These are phyloP conservation scores for Citropsis articulata DNA, from an alignment of 345 rosid species.

Conservation along the genomic window DNA sequence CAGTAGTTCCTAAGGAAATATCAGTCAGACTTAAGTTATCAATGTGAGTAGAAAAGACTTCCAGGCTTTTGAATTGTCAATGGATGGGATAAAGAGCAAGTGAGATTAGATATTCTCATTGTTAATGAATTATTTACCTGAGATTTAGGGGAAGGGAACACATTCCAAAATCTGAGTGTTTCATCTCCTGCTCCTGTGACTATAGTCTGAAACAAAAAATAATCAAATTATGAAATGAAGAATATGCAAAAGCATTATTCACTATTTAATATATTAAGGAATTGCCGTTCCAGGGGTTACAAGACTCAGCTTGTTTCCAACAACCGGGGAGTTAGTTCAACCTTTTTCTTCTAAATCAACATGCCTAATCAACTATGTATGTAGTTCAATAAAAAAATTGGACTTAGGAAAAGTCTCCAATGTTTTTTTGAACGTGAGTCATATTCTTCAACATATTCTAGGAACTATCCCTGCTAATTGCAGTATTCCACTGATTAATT, in stretches of 20 bases:
- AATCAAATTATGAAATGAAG: neutral
- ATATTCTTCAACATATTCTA: neutral
- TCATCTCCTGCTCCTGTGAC: constrained; percentile 99
- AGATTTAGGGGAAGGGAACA: constrained; percentile 93
- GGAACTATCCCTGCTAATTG: neutral
- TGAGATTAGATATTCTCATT: neutral
- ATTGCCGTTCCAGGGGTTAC: neutral
- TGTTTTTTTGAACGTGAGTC: neutral
- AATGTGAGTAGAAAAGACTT: neutral
- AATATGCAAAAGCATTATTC: constrained; percentile 2
- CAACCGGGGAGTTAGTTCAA: neutral
- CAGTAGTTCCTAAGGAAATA: neutral
- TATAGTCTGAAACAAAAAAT: constrained; percentile 57
- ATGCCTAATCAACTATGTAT: neutral
- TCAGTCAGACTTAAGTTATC: neutral
- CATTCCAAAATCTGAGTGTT: constrained; percentile 95
- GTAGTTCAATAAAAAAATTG: neutral
- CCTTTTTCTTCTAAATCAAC: neutral
- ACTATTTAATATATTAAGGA: neutral
- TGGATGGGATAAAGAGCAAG: neutral
- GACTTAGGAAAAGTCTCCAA: neutral
- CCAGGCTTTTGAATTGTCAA: neutral
- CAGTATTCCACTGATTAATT: neutral
- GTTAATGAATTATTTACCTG: constrained; percentile 48
- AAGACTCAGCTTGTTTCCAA: neutral